Evolutionary conservation across 1,284 basidiomycete species (phyloP).

Genomic region (Malassezia pachydermatis): DNA sequence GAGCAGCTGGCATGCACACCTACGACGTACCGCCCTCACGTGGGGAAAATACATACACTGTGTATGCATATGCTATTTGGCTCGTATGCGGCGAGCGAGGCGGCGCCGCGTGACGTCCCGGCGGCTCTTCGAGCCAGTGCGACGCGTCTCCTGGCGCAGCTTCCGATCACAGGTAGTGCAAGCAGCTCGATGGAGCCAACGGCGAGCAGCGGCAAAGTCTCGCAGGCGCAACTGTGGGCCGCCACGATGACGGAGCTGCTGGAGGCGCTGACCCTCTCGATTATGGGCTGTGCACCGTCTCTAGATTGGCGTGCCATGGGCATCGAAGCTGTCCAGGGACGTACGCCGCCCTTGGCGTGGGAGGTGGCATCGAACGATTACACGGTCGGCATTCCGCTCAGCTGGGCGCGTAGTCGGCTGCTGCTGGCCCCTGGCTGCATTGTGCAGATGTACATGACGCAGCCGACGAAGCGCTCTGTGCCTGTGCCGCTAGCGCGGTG

Average conservation of each 20-base stretch:
- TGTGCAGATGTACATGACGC: slow-evolving; percentile 19
- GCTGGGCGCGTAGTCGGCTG: slow-evolving; percentile 18
- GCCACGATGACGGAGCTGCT: slow-evolving; percentile 21
- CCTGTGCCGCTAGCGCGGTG: slow-evolving; percentile 60
- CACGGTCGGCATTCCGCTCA: slow-evolving; percentile 15
- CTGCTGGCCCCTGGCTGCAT: slow-evolving; percentile 17
- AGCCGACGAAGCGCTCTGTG: slow-evolving; percentile 59
- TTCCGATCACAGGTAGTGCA: slow-evolving; percentile 29
- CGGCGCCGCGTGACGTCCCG: background rate
- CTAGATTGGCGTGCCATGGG: slow-evolving; percentile 3
- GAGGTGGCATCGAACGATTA: slow-evolving; percentile 2
- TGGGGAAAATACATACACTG: slow-evolving; percentile 20
- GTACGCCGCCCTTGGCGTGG: slow-evolving; percentile 5
- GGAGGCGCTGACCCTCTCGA: slow-evolving; percentile 16
- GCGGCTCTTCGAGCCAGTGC: slow-evolving; percentile 16
- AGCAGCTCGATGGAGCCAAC: slow-evolving; percentile 10
- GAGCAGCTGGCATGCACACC: slow-evolving; percentile 19
- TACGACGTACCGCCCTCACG: slow-evolving; percentile 24
- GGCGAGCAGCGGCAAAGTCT: slow-evolving; percentile 20
- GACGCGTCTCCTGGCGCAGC: slow-evolving; percentile 21
- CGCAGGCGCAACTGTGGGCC: slow-evolving; percentile 32
- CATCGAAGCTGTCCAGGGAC: background rate
- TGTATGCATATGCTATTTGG: slow-evolving; percentile 23
- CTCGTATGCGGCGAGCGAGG: background rate
- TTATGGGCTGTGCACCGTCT: slow-evolving; percentile 20